Evolutionary conservation across 768 basidiomycete genomes (phyloP).

Genomic region (Neoboletus subvelutipes): DNA sequence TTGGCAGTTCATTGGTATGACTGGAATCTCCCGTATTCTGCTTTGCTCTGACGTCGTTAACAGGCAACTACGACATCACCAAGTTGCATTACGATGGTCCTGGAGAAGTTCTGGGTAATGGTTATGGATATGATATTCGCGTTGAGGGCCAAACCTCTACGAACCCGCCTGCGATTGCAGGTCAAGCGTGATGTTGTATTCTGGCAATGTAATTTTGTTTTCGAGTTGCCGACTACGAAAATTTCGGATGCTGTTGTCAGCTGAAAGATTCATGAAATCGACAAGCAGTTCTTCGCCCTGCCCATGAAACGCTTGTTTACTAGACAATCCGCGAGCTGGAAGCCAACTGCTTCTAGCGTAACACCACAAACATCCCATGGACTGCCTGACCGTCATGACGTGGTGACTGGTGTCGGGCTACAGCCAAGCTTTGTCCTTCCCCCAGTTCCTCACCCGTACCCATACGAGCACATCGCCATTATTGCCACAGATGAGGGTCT

Average conservation of each 20-base stretch:
- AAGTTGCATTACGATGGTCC: slow-evolving; percentile 91
- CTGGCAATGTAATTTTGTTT: slow-evolving; percentile 20
- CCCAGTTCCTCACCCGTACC: slow-evolving; percentile 72
- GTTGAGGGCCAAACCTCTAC: slow-evolving; percentile 55
- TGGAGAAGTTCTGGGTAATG: slow-evolving; percentile 65
- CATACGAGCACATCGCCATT: slow-evolving; percentile 67
- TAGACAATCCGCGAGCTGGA: slow-evolving; percentile 18
- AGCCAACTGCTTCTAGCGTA: not conserved
- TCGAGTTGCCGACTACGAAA: slow-evolving; percentile 1
- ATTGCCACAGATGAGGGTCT: slow-evolving; percentile 60
- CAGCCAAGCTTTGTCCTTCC: slow-evolving; percentile 66
- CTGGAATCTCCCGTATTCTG: not conserved
- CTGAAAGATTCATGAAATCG: not conserved
- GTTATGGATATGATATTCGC: slow-evolving; percentile 81
- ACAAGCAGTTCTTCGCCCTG: not conserved
- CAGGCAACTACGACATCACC: slow-evolving; percentile 91
- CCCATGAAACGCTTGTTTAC: slow-evolving; percentile 36
- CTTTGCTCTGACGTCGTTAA: slow-evolving; percentile 11
- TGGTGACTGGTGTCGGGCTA: slow-evolving; percentile 30
- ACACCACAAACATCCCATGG: not conserved
- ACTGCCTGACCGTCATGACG: slow-evolving; percentile 3
- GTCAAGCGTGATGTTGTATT: slow-evolving; percentile 29
- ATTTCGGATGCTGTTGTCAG: slow-evolving; percentile 2
- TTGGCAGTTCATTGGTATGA: slow-evolving; percentile 92
- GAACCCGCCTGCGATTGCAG: slow-evolving; percentile 42